These are phyloP conservation scores for Clavulina sp. DNA, from an alignment of 768 basidiomycete genomes.

Conservation along the genomic window DNA sequence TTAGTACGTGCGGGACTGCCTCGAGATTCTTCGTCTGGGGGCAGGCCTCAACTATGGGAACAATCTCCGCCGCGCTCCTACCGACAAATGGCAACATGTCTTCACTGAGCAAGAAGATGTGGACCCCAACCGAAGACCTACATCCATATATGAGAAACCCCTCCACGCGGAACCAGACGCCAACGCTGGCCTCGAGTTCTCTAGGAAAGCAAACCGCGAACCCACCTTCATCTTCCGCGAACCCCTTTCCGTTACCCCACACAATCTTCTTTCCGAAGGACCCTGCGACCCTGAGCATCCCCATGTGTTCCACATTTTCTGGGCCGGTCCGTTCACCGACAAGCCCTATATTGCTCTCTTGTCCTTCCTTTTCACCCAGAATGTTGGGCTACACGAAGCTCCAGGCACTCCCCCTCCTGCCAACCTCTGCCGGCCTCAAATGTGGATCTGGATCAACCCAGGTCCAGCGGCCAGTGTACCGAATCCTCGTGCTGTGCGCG, in stretches of 20 bases:
- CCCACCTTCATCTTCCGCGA: conserved; percentile 32
- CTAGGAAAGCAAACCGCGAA: conserved; percentile 21
- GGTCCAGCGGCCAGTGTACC: conserved; percentile 86
- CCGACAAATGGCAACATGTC: conserved; percentile 77
- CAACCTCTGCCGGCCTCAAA: conserved; percentile 65
- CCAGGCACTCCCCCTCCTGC: conserved; percentile 27
- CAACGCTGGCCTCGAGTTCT: conserved; percentile 7
- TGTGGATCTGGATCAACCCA: conserved; percentile 98
- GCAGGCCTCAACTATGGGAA: conserved; percentile 73
- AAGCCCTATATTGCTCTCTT: conserved; percentile 92
- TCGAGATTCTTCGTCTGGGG: conserved; percentile 85
- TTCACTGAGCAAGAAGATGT: conserved; percentile 39
- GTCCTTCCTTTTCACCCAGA: conserved; percentile 93
- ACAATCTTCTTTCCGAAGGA: conserved; percentile 25
- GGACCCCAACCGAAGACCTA: conserved; percentile 10
- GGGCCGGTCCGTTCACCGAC: conserved; percentile 97
- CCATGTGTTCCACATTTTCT: conserved; percentile 95
- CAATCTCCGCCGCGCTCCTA: conserved; percentile 51
- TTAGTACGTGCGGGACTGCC: conserved; percentile 92
- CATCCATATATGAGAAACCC: conserved; percentile 6
- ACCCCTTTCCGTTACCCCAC: conserved; percentile 36
- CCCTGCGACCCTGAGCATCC: conserved; percentile 76
- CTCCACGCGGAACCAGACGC: conserved; percentile 5
- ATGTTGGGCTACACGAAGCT: conserved; percentile 61
- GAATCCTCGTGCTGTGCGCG: conserved; percentile 57